Conservation (phyloP, 225 moss, liverwort and hornwort genomes). For the Asterella californica region DNA sequence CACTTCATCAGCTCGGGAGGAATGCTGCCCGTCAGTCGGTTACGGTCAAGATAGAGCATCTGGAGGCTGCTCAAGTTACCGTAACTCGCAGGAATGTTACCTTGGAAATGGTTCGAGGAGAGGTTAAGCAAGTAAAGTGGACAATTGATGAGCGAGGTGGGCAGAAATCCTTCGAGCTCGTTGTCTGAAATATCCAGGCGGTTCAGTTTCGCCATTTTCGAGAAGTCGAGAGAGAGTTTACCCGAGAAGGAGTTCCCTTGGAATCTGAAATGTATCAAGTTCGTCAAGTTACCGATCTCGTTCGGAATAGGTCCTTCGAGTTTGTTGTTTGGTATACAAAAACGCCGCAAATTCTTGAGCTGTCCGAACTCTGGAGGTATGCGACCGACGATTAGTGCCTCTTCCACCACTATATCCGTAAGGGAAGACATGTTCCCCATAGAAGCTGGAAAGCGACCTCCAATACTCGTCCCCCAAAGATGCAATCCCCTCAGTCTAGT, state of each 20-base stretch:
- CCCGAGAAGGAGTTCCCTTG: slow-evolving; percentile 5
- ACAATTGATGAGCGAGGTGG: slow-evolving; percentile 43
- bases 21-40: slow-evolving; percentile 20
- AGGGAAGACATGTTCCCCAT: slow-evolving; percentile 6
- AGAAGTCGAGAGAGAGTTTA: slow-evolving; percentile 5
- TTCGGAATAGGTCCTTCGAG: slow-evolving; percentile 16
- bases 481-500: neutral
- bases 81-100: slow-evolving; percentile 42
- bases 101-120: slow-evolving; percentile 44
- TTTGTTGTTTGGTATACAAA: slow-evolving; percentile 3
- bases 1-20: neutral
- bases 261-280: neutral
- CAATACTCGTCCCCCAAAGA: neutral
- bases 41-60: slow-evolving; percentile 7
- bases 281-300: slow-evolving; percentile 13
- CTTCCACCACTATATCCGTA: neutral
- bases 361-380: slow-evolving; percentile 18
- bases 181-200: slow-evolving; percentile 34
- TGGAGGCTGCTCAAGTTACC: slow-evolving; percentile 22
- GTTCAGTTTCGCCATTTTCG: neutral
- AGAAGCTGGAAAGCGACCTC: slow-evolving; percentile 5
- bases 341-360: neutral
- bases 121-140: slow-evolving; percentile 39
- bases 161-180: slow-evolving; percentile 42
- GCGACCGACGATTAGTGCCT: neutral